A percentile compares a stretch with the other conserved stretches of the same genome.
Conservation (phyloP, 768 basidiomycete species). For the Astraeus odoratus region DNA sequence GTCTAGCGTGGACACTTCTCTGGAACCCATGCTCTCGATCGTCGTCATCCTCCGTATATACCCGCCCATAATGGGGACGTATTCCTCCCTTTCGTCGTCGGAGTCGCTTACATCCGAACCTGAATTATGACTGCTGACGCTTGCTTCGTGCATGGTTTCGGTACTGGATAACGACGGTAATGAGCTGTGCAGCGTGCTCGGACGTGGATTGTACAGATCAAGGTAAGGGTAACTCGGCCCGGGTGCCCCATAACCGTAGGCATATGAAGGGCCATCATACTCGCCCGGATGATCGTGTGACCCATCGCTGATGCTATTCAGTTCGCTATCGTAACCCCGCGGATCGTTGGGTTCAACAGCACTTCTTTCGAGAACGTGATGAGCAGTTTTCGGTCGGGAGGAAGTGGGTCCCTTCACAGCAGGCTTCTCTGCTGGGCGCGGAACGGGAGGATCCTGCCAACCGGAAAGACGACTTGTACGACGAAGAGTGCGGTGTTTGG, state of each 20-base stretch:
- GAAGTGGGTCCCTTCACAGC: neutral
- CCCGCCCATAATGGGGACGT: conserved; percentile 55
- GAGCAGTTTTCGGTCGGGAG: no score
- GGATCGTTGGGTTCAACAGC: neutral
- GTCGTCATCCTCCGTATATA: conserved; percentile 73
- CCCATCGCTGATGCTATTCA: neutral
- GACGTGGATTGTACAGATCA: conserved; percentile 24
- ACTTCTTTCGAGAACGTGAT: conserved; percentile 8
- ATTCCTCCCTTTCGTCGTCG: conserved; percentile 21
- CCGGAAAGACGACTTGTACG: conserved; percentile 14
- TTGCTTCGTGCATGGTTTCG: conserved; percentile 2
- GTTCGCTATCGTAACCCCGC: neutral
- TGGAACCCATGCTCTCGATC: conserved; percentile 69
- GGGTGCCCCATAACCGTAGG: conserved; percentile 24
- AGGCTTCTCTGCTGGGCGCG: conserved; percentile 2
- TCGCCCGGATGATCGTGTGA: neutral
- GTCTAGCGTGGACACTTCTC: conserved; percentile 34
- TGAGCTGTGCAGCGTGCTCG: neutral
- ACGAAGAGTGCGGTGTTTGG: conserved; percentile 16
- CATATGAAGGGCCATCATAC: conserved; percentile 9
- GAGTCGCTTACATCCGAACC: neutral
- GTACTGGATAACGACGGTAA: neutral
- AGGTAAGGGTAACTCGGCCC: conserved; percentile 25
- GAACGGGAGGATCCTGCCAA: conserved; percentile 2
- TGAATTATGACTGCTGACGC: conserved; percentile 1